Evolutionary conservation across 345 rosid genomes (phyloP).

Genomic region (Capsella bursapastoris): DNA sequence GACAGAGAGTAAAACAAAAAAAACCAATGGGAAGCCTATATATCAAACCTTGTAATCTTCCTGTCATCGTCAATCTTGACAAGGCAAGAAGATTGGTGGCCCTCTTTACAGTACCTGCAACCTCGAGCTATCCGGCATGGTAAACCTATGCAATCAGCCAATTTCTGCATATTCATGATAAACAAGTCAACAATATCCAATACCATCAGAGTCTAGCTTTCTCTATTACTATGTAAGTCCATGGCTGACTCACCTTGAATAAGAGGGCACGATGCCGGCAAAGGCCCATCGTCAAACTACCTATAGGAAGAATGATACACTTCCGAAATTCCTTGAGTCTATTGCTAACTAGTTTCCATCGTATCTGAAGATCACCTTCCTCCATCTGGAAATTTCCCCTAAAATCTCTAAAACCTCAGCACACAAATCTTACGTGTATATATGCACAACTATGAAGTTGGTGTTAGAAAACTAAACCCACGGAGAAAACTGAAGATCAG

Average conservation of each 20-base stretch:
- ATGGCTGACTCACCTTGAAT: conserved; percentile 68
- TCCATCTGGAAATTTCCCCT: conserved; percentile 84
- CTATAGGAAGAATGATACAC: conserved; percentile 86
- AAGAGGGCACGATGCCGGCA: conserved; percentile 96
- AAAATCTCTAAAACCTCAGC: conserved; percentile 43
- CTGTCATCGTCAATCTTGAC: conserved; percentile 84
- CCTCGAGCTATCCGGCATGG: conserved; percentile 99
- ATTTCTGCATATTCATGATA: conserved; percentile 62
- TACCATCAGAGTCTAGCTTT: conserved; percentile 6
- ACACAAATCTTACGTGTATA: not conserved
- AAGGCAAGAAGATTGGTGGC: conserved; percentile 90
- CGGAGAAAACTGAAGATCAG: not conserved
- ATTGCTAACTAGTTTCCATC: conserved; percentile 77
- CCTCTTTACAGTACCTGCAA: conserved; percentile 83
- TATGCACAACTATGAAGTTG: conserved; percentile 11
- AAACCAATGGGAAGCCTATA: conserved; percentile 1
- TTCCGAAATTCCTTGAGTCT: conserved; percentile 69
- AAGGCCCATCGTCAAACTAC: conserved; percentile 82
- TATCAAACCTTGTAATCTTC: conserved; percentile 64
- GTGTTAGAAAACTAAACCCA: not conserved
- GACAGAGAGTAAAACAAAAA: conserved; percentile 5
- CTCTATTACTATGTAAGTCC: not conserved
- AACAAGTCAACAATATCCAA: conserved; percentile 27
- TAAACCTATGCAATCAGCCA: conserved; percentile 92
- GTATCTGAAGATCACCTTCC: conserved; percentile 80